Evolutionary conservation across 441 rosid genomes (phyloP).

Genomic region (Flueggea neowawraea): DNA sequence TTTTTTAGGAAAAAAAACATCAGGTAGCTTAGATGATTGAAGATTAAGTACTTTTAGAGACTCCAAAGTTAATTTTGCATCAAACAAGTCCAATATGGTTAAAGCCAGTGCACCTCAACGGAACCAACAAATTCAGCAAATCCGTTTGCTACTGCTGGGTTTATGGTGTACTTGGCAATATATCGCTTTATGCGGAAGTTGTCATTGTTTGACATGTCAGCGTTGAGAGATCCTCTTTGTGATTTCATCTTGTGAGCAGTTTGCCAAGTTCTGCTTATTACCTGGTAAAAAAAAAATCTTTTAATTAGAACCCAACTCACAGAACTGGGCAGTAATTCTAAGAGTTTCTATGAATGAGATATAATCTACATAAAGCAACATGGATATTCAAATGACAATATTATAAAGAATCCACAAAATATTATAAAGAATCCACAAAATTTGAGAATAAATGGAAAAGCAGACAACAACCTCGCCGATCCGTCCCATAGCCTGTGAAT

Average conservation of each 20-base stretch:
- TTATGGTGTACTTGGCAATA: constrained; percentile 90
- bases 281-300: constrained; percentile 43
- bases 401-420: too few relatives aligned
- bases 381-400: neutral
- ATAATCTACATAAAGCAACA: neutral
- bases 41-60: neutral
- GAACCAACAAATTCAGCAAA: constrained; percentile 77
- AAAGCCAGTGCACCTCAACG: constrained; percentile 52
- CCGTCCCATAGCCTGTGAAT: constrained; percentile 99
- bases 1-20: neutral
- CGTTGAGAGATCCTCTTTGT: constrained; percentile 48
- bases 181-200: constrained; percentile 83
- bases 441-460: neutral
- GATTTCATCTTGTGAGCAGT: constrained; percentile 97
- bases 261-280: constrained; percentile 96
- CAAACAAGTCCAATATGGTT: too few relatives aligned
- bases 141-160: constrained; percentile 94
- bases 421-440: neutral
- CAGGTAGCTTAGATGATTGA: neutral
- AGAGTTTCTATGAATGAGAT: too few relatives aligned
- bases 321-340: too few relatives aligned
- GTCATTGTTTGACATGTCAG: constrained; percentile 52
- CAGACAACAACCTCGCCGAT: constrained; percentile 68
- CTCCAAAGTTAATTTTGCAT: too few relatives aligned
- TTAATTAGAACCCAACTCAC: constrained; percentile 7